phyloP scores from a whole-genome alignment of 2,329 filamentous ascomycete genomes.

The Pleoardoris graminearum region DNA sequence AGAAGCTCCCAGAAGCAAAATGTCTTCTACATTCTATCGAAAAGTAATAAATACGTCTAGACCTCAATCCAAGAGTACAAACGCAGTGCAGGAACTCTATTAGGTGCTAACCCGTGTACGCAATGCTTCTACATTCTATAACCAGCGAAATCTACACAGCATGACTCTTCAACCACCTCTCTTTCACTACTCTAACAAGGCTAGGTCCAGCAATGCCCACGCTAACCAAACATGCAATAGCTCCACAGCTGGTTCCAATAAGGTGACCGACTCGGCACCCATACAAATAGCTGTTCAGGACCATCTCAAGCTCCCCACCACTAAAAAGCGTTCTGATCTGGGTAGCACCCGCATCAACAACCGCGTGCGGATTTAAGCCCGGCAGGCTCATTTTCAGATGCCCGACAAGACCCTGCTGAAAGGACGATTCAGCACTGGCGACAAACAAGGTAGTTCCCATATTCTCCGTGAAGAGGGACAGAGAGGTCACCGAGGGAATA shows the following conservation, averaged over 20 bases:
- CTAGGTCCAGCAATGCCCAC: constrained; percentile 1
- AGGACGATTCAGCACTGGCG: constrained; percentile 45
- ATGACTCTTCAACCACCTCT: constrained; percentile 5
- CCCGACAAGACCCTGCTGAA: constrained; percentile 43
- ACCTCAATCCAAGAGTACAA: no score
- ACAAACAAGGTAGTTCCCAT: constrained; percentile 47
- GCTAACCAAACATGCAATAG: constrained; percentile 9
- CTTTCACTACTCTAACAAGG: constrained; percentile 1
- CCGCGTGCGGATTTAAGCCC: constrained; percentile 31
- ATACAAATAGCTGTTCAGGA: constrained; percentile 20
- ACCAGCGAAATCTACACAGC: not conserved
- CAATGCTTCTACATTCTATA: no score
- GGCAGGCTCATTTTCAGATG: constrained; percentile 38
- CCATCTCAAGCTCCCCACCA: constrained; percentile 11
- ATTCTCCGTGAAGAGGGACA: constrained; percentile 48
- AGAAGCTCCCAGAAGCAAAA: no score
- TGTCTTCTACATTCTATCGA: no score
- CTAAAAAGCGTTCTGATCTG: constrained; percentile 42
- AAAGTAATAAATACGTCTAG: no score
- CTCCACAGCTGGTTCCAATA: constrained; percentile 15
- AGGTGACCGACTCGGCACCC: constrained; percentile 19
- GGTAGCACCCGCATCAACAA: constrained; percentile 48
- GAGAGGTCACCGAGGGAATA: constrained; percentile 41
- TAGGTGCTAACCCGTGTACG: no score
- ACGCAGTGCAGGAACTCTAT: no score